phyloP scores from a whole-genome alignment of 768 basidiomycete species.

The Lactarius pseudohatsudake region DNA sequence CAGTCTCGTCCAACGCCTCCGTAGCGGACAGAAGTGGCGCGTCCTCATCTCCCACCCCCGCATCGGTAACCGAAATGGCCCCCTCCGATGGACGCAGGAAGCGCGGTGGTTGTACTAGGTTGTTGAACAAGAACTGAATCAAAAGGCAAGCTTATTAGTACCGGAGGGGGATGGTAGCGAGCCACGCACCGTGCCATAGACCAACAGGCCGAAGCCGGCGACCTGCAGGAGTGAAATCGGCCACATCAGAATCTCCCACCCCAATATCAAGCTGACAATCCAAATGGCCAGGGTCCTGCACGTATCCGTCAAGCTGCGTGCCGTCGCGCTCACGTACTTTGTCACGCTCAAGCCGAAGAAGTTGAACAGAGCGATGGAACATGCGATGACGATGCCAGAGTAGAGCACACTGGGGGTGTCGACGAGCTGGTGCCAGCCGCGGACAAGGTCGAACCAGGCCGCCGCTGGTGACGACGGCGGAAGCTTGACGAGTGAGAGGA shows the following conservation, averaged over 20 bases:
- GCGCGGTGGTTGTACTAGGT: constrained; percentile 67
- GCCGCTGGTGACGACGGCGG: constrained; percentile 59
- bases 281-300: constrained; percentile 96
- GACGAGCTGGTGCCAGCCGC: constrained; percentile 89
- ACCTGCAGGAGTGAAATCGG: constrained; percentile 84
- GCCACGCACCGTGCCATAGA: constrained; percentile 79
- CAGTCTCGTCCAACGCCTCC: constrained; percentile 77
- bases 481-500: constrained; percentile 71
- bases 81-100: constrained; percentile 51
- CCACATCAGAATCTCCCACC: constrained; percentile 86
- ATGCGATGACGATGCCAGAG: constrained; percentile 47
- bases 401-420: constrained; percentile 58
- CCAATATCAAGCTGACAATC: constrained; percentile 83
- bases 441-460: constrained; percentile 77
- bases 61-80: constrained; percentile 22
- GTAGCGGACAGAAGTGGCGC: constrained; percentile 53
- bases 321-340: constrained; percentile 90
- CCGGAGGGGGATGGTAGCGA: constrained; percentile 13
- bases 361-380: constrained; percentile 59
- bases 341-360: constrained; percentile 87
- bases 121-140: constrained; percentile 84
- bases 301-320: constrained; percentile 88
- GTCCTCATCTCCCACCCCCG: constrained; percentile 34
- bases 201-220: constrained; percentile 80
- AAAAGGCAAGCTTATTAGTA: constrained; percentile 8